Conservation (phyloP, 169 alveolate species). For the Plasmodium berghei region DNA sequence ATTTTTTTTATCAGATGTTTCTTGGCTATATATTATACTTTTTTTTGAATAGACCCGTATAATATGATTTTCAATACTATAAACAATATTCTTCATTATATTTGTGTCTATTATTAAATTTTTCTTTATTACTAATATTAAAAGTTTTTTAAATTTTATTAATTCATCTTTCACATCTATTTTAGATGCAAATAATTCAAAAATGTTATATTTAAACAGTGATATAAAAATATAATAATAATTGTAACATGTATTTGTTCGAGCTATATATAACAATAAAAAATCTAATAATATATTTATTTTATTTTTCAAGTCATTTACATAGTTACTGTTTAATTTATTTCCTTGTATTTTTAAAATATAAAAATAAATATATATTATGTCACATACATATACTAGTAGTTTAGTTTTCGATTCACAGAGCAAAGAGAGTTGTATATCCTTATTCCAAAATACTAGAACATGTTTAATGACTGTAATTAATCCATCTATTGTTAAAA, state of each 20-base stretch:
- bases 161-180: conserved; percentile 19
- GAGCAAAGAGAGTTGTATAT: too few species aligned
- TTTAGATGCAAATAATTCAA: conserved; percentile 17
- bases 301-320: conserved; percentile 24
- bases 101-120: conserved; percentile 9
- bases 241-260: conserved; percentile 7
- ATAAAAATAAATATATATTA: conserved; percentile 47
- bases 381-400: conserved; percentile 44
- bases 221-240: conserved; percentile 18
- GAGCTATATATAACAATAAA: conserved; percentile 4
- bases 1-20: conserved; percentile 23
- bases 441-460: neutral
- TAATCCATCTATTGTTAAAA: conserved; percentile 44
- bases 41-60: neutral
- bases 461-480: conserved; percentile 8
- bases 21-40: conserved; percentile 23
- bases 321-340: neutral
- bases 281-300: conserved; percentile 23
- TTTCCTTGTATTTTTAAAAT: conserved; percentile 31
- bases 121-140: conserved; percentile 12
- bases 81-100: conserved; percentile 23
- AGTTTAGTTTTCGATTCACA: conserved; percentile 1
- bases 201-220: conserved; percentile 46
- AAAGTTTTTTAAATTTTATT: conserved; percentile 10
- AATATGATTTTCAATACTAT: neutral